phyloP scores from a whole-genome alignment of 768 basidiomycete genomes.

The Suillus weaverae region DNA sequence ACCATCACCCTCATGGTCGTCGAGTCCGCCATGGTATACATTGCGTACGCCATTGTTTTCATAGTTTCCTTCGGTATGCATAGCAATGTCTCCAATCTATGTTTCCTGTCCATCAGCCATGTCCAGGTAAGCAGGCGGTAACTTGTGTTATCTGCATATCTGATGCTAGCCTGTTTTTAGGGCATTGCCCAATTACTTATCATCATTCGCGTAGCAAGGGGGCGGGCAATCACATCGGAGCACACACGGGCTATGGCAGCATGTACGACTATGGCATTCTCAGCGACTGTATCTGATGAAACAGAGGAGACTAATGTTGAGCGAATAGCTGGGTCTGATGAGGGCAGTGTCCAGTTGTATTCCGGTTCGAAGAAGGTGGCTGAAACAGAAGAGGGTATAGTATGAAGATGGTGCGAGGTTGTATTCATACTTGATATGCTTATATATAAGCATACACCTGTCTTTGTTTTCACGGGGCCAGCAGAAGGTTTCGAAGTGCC shows the following conservation, averaged over 20 bases:
- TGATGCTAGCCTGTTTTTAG: conserved; percentile 15
- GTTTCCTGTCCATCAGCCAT: conserved; percentile 34
- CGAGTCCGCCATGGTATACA: conserved; percentile 36
- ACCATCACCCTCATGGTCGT: conserved; percentile 33
- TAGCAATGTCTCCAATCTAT: conserved; percentile 29
- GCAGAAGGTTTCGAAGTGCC: not conserved
- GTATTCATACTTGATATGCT: not conserved
- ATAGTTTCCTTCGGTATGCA: conserved; percentile 31
- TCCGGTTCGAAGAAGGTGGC: not conserved
- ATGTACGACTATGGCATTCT: not conserved
- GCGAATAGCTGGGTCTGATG: not conserved
- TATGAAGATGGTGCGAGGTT: not conserved
- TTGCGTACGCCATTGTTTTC: conserved; percentile 30
- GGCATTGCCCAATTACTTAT: conserved; percentile 36
- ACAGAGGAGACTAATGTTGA: not conserved
- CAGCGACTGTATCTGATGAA: not conserved
- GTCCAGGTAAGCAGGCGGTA: conserved; percentile 25
- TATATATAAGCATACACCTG: not conserved
- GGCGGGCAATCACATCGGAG: conserved; percentile 20
- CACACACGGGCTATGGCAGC: not conserved
- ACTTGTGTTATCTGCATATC: not conserved
- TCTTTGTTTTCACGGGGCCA: not conserved
- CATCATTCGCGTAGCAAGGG: conserved; percentile 36
- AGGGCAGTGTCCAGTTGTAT: not conserved
- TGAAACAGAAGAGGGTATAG: not conserved